phyloP scores from a whole-genome alignment of 2,329 filamentous ascomycete species.

The Colletotrichum sp. region DNA sequence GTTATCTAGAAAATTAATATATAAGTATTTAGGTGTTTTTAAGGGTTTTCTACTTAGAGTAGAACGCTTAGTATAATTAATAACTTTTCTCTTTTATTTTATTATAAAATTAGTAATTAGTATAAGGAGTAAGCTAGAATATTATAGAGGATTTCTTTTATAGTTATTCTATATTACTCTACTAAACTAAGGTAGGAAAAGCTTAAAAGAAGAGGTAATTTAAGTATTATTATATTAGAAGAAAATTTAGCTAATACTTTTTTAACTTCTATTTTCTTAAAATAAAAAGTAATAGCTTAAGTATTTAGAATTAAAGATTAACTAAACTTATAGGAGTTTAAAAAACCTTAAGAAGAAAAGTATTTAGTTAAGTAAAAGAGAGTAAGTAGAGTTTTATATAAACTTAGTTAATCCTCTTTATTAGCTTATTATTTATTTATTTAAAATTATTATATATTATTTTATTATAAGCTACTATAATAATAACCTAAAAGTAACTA shows the following conservation, averaged over 20 bases:
- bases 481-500: too few species aligned
- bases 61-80: too few species aligned
- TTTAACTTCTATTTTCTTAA: not conserved
- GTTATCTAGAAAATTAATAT: too few species aligned
- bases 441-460: not conserved
- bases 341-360: not conserved
- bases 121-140: fast-evolving
- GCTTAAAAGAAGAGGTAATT: too few species aligned
- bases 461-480: too few species aligned
- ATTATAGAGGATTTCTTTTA: too few species aligned
- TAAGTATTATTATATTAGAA: not conserved
- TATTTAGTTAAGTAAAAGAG: not conserved
- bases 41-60: too few species aligned
- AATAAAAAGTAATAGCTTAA: not conserved
- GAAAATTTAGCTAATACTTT: not conserved
- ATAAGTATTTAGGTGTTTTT: too few species aligned
- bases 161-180: too few species aligned
- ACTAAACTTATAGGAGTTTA: not conserved
- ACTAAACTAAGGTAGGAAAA: too few species aligned
- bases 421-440: not conserved
- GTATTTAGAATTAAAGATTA: not conserved
- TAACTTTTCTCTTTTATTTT: too few species aligned
- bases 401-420: not conserved
- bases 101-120: too few species aligned
- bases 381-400: not conserved